Percentiles rank a stretch among this genome's conserved stretches.
These are phyloP conservation scores for Rhynchospora breviuscula DNA, from an alignment of 176 grass and related monocot genomes.

Conservation along the genomic window DNA sequence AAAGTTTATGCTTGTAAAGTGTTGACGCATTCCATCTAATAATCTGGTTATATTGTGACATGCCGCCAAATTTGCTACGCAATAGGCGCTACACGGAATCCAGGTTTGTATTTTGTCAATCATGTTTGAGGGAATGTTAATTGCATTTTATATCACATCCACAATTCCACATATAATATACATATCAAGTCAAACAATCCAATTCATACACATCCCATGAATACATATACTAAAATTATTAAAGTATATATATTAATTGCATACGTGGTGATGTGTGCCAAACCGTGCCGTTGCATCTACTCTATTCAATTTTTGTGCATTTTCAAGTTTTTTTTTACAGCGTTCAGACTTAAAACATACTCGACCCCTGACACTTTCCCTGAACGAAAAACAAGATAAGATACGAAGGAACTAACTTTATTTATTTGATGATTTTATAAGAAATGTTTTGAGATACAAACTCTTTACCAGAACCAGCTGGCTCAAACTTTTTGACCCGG, in stretches of 20 bases:
- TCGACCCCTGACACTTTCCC: conserved; percentile 21
- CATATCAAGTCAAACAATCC: conserved; percentile 11
- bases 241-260: conserved; percentile 12
- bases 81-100: background rate
- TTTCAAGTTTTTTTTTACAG: conserved; percentile 15
- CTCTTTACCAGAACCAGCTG: background rate
- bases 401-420: conserved; percentile 7
- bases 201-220: background rate
- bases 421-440: conserved; percentile 7
- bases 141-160: background rate
- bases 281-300: conserved; percentile 26
- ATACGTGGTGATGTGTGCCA: conserved; percentile 14
- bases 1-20: background rate
- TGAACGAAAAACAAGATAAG: background rate
- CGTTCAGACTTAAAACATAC: conserved; percentile 26
- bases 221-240: background rate
- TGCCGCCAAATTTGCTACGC: background rate
- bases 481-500: background rate
- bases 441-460: background rate
- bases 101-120: background rate
- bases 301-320: conserved; percentile 10
- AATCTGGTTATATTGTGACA: background rate
- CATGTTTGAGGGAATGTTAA: background rate
- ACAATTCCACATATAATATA: conserved; percentile 11
- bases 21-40: background rate